A percentile compares a stretch with the other conserved stretches of the same genome.
Evolutionary conservation across 495 filamentous ascomycete genomes (phyloP).

Genomic region (Talaromyces borbonicus): DNA sequence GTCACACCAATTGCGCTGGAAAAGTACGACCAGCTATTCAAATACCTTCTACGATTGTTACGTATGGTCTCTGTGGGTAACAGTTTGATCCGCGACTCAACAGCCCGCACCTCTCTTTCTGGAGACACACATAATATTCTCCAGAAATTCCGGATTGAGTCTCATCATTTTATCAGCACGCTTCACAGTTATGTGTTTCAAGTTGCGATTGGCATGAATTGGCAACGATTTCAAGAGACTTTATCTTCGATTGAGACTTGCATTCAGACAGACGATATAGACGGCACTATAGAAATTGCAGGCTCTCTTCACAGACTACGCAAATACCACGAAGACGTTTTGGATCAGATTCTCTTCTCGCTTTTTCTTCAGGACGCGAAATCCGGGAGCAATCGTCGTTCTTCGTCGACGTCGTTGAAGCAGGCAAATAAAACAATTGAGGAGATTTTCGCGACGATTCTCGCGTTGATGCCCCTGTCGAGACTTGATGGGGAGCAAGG

Average conservation of each 20-base stretch:
- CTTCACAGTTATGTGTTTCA: constrained; percentile 69
- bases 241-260: constrained; percentile 52
- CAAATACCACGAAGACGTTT: constrained; percentile 61
- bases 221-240: constrained; percentile 57
- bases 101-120: constrained; percentile 27
- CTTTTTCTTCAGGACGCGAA: constrained; percentile 63
- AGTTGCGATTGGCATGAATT: constrained; percentile 58
- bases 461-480: constrained; percentile 53
- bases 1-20: constrained; percentile 56
- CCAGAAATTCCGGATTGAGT: constrained; percentile 60
- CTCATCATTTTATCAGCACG: constrained; percentile 63
- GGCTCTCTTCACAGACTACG: constrained; percentile 51
- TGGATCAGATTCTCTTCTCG: constrained; percentile 69
- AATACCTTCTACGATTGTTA: constrained; percentile 60
- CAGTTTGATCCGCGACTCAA: constrained; percentile 55
- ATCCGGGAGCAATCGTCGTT: neutral
- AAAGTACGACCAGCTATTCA: constrained; percentile 80
- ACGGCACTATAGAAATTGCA: constrained; percentile 42
- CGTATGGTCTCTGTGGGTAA: constrained; percentile 74
- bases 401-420: constrained; percentile 19
- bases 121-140: constrained; percentile 33
- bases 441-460: constrained; percentile 60
- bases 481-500: constrained; percentile 30
- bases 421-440: constrained; percentile 67
- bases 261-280: constrained; percentile 37